Conservation (phyloP, 805 yeast genomes). For the Yarrowia hollandica region DNA sequence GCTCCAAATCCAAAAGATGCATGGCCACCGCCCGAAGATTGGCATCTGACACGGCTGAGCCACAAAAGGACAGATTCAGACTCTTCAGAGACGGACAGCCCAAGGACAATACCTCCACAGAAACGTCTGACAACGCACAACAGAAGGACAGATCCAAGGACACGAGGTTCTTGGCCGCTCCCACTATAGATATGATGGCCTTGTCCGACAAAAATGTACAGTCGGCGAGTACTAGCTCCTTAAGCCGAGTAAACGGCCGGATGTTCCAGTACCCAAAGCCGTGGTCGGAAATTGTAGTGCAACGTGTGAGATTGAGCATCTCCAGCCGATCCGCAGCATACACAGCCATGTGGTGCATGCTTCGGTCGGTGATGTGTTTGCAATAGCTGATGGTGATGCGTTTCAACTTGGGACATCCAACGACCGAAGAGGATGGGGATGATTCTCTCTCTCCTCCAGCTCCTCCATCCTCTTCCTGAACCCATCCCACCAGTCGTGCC, state of each 20-base stretch:
- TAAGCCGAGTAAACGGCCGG: conserved; percentile 53
- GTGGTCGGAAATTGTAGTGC: conserved; percentile 74
- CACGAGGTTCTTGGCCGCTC: conserved; percentile 59
- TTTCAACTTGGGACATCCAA: conserved; percentile 62
- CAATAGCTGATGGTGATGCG: conserved; percentile 67
- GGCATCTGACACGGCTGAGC: conserved; percentile 75
- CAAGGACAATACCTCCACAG: conserved; percentile 63
- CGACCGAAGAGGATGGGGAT: conserved; percentile 33
- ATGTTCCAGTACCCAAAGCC: conserved; percentile 70
- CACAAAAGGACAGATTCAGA: conserved; percentile 70
- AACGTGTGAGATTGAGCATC: conserved; percentile 63
- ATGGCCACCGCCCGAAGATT: conserved; percentile 61
- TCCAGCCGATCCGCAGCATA: conserved; percentile 59
- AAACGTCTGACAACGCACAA: conserved; percentile 68
- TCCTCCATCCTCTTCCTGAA: conserved; percentile 25
- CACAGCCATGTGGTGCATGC: conserved; percentile 62
- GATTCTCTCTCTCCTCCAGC: background rate
- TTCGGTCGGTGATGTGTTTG: conserved; percentile 67
- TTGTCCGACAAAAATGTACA: conserved; percentile 72
- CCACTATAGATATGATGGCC: conserved; percentile 60
- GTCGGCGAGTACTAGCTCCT: conserved; percentile 58
- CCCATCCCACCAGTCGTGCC: conserved; percentile 66
- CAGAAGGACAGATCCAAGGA: conserved; percentile 67
- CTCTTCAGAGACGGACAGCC: conserved; percentile 59
- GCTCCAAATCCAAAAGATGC: conserved; percentile 51